Evolutionary conservation across 371 early-diverging fungal species (phyloP).

Genomic region (Chytridiales sp.): DNA sequence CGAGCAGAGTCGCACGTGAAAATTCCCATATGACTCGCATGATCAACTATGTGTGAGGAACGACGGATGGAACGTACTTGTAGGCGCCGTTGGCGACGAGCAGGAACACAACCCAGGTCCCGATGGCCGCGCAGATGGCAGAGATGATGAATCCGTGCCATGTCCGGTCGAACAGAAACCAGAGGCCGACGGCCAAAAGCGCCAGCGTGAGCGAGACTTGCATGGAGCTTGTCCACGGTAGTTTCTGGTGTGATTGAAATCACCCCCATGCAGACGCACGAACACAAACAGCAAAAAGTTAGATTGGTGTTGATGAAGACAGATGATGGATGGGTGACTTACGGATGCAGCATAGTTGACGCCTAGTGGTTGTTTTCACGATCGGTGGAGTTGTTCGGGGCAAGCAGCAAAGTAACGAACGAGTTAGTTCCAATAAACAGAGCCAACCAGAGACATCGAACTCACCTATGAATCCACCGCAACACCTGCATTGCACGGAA

Average conservation of each 20-base stretch:
- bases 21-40: not conserved
- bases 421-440: too few species aligned
- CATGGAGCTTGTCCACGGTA: slow-evolving; percentile 52
- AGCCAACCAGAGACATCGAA: too few species aligned
- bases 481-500: slow-evolving; percentile 52
- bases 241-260: slow-evolving; percentile 31
- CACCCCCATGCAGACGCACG: slow-evolving; percentile 7
- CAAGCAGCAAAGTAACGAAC: too few species aligned
- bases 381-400: too few species aligned
- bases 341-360: slow-evolving; percentile 57
- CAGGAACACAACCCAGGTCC: slow-evolving; percentile 51
- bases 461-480: slow-evolving; percentile 61
- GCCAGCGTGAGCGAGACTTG: slow-evolving; percentile 58
- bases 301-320: not conserved
- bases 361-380: too few species aligned
- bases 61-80: slow-evolving; percentile 44
- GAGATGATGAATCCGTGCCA: slow-evolving; percentile 58
- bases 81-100: slow-evolving; percentile 56
- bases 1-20: slow-evolving; percentile 7
- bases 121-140: slow-evolving; percentile 45
- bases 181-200: slow-evolving; percentile 52
- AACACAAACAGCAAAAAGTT: not conserved
- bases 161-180: slow-evolving; percentile 65
- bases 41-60: too few species aligned
- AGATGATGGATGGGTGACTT: too few species aligned